Conservation (phyloP, 2,329 filamentous ascomycete species). For the Drechslerella coelobrocha region DNA sequence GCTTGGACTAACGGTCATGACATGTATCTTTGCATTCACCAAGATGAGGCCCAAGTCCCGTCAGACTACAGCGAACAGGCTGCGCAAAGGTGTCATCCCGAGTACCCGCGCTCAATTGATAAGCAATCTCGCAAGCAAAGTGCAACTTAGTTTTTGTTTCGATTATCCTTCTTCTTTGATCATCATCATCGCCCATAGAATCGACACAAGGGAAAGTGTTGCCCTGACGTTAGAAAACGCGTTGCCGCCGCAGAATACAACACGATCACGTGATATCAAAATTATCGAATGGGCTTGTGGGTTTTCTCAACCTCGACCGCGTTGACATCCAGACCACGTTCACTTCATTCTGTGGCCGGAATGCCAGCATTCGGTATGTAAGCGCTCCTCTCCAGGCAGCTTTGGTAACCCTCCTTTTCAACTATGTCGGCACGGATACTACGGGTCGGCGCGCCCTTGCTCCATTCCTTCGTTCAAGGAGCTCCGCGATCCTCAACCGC, state of each 20-base stretch:
- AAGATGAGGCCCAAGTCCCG: no score
- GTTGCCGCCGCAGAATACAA: constrained; percentile 21
- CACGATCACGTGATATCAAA: constrained; percentile 46
- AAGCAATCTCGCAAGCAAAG: no score
- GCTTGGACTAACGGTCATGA: no score
- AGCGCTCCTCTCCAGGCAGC: constrained; percentile 7
- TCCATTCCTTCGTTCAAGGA: constrained; percentile 24
- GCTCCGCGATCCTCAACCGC: constrained; percentile 2
- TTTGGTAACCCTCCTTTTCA: constrained; percentile 2
- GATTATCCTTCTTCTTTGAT: no score
- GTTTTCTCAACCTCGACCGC: not conserved
- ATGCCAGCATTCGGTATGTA: constrained; percentile 16
- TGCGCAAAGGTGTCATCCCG: no score
- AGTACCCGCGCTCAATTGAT: no score
- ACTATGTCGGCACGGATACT: constrained; percentile 25
- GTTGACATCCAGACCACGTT: not conserved
- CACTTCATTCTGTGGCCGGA: not conserved
- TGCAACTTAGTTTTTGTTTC: no score
- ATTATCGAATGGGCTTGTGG: not conserved
- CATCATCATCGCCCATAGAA: no score
- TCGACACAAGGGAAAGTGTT: constrained; percentile 6
- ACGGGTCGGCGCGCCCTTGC: constrained; percentile 34
- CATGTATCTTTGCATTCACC: no score
- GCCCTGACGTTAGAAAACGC: not conserved
- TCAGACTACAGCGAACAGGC: no score